phyloP scores from a whole-genome alignment of 768 basidiomycete species.

The Vishniacozyma victoriae region DNA sequence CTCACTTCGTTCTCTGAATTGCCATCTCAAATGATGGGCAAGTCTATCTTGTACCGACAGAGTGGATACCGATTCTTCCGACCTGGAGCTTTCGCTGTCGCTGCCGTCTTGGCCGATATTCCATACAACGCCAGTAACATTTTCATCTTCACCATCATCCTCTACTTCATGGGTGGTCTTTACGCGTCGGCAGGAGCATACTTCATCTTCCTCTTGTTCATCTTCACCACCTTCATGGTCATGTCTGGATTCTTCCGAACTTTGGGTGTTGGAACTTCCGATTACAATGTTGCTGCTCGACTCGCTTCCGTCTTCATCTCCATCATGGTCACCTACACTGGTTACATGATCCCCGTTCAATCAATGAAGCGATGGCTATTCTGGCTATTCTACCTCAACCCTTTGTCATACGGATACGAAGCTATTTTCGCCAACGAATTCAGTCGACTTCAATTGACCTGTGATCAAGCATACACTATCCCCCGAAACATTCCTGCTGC shows the following conservation, averaged over 20 bases:
- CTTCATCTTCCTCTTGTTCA: conserved; percentile 54
- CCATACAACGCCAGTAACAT: conserved; percentile 48
- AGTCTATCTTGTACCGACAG: conserved; percentile 57
- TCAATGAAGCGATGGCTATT: conserved; percentile 49
- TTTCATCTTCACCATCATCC: conserved; percentile 44
- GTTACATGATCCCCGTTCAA: conserved; percentile 44
- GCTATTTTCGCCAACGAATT: conserved; percentile 46
- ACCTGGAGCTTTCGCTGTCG: conserved; percentile 47
- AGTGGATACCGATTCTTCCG: conserved; percentile 50
- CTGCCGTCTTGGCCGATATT: conserved; percentile 46
- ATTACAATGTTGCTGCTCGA: conserved; percentile 57
- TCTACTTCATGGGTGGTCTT: conserved; percentile 49
- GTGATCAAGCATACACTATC: conserved; percentile 37
- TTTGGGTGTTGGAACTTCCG: conserved; percentile 47
- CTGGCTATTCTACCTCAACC: conserved; percentile 56
- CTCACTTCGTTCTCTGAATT: conserved; percentile 49
- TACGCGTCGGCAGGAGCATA: conserved; percentile 42
- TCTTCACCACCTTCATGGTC: conserved; percentile 57
- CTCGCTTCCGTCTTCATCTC: conserved; percentile 66
- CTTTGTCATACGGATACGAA: conserved; percentile 70
- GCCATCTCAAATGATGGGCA: conserved; percentile 63
- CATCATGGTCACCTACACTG: conserved; percentile 53
- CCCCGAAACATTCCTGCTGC: conserved; percentile 34
- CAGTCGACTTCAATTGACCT: conserved; percentile 34
- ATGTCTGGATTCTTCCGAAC: conserved; percentile 84